A percentile compares a stretch with the other conserved stretches of the same genome.
These are phyloP conservation scores for Nepenthes gracilis DNA, from an alignment of 148 eudicot species.

Conservation along the genomic window DNA sequence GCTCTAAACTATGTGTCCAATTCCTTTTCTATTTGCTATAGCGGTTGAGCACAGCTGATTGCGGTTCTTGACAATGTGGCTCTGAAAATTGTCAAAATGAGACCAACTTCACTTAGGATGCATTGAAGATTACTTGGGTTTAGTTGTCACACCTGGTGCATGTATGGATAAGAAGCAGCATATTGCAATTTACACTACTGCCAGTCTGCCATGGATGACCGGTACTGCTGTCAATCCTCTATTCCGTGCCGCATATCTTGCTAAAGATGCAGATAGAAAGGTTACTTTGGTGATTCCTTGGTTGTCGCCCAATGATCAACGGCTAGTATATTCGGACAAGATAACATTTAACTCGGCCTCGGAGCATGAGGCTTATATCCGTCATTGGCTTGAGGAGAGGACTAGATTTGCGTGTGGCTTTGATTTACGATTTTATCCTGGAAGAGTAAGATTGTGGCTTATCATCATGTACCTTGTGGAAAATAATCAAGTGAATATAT, in stretches of 20 bases:
- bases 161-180: constrained; percentile 63
- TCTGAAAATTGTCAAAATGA: too few relatives aligned
- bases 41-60: too few relatives aligned
- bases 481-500: too few relatives aligned
- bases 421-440: constrained; percentile 73
- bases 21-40: too few relatives aligned
- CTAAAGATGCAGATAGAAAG: constrained; percentile 48
- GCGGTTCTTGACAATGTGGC: too few relatives aligned
- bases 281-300: constrained; percentile 87
- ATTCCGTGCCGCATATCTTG: constrained; percentile 90
- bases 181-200: constrained; percentile 89
- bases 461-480: too few relatives aligned
- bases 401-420: constrained; percentile 42
- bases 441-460: constrained; percentile 15
- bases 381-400: constrained; percentile 82
- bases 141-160: too few relatives aligned
- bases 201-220: constrained; percentile 99
- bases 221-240: constrained; percentile 95
- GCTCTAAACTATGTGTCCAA: too few relatives aligned
- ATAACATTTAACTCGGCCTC: constrained; percentile 44
- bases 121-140: too few relatives aligned
- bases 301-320: constrained; percentile 68
- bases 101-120: too few relatives aligned
- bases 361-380: constrained; percentile 76
- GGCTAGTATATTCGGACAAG: constrained; percentile 62